These are phyloP conservation scores for Chaetoscypha palmicola DNA, from an alignment of 2,329 filamentous ascomycete genomes.

Conservation along the genomic window DNA sequence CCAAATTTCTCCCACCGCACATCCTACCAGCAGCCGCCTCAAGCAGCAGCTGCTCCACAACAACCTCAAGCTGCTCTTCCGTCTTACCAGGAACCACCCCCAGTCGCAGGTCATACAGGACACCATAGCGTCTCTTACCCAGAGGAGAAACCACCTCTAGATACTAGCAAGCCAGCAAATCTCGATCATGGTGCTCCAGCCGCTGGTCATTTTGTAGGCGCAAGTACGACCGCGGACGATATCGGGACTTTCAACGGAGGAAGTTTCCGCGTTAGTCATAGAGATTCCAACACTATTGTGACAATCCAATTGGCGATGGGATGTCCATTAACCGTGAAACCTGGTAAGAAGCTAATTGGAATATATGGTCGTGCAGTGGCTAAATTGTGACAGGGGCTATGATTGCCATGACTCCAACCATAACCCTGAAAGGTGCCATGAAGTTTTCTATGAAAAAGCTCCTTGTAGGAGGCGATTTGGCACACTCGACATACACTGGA, in stretches of 20 bases:
- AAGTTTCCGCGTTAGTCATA: constrained; percentile 85
- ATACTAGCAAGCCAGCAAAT: constrained; percentile 25
- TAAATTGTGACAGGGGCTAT: constrained; percentile 56
- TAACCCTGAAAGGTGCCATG: constrained; percentile 74
- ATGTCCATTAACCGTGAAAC: constrained; percentile 73
- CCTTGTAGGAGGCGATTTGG: constrained; percentile 73
- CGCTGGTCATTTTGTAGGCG: constrained; percentile 55
- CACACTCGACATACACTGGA: constrained; percentile 73
- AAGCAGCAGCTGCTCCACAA: constrained; percentile 3
- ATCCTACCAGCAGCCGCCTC: constrained; percentile 28
- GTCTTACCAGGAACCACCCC: constrained; percentile 15
- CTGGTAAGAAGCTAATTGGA: constrained; percentile 44
- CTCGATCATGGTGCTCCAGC: constrained; percentile 36
- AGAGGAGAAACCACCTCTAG: constrained; percentile 27
- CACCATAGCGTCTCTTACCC: constrained; percentile 20
- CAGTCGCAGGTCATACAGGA: too few species aligned
- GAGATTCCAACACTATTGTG: constrained; percentile 82
- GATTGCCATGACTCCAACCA: constrained; percentile 88
- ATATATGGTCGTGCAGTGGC: background rate
- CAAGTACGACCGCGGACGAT: constrained; percentile 63
- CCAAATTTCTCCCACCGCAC: constrained; percentile 29
- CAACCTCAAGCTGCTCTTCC: constrained; percentile 10
- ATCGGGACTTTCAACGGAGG: constrained; percentile 97
- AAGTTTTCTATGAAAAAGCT: constrained; percentile 91
- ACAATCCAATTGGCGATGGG: constrained; percentile 87